Evolutionary conservation across 2,329 filamentous ascomycete species (phyloP), one percentile per base, ranked within the genome.

Genomic region (Coniochaeta sp.): DNA sequence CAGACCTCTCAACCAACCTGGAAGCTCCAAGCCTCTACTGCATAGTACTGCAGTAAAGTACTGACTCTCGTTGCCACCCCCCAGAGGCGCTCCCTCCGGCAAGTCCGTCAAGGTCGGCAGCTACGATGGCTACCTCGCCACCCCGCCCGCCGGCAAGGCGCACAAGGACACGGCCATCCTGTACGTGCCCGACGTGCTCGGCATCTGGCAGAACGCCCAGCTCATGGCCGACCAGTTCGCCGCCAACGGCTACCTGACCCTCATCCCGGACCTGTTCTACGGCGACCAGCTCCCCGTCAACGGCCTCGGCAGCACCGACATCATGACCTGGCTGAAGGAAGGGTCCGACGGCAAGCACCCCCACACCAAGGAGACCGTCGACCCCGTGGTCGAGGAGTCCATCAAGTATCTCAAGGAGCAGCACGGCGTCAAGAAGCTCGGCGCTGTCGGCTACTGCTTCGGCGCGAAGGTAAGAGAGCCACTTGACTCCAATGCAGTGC

Each of bases 171-270:
- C 73, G 28, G 80, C 73, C 36, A 71, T 84, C 62, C 69, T 84
- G 17, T 74, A 75, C 67, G 61, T 81, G 42, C 75, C 78, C 16
- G 81, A 84, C 62, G 73, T 82, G 61, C 72, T 81, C 59, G 77
- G 81, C 62, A 77, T 83, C 70, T 82, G 79, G 79, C 76, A 82
- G 62, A 86, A 89, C 73, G 75, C 77, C 68, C 74, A 87, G 73
- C 77, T 89, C 63, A 82, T 91, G 67, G 89, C 89, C 62, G 90
- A 93, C 76, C 84, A 89, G 68, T 89, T 82, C 71, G 90, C 90
- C 60, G 83, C 84, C 64, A 88, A 89, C 70, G 89, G 88, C 66
- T 91, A 90, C 75, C 77, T 86, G 60, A 81, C 82, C 60, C 75
- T 90, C 47, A 80, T 92, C 62, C 83, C 89, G 30, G 89, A 93